Evolutionary conservation across 345 rosid species (phyloP), one percentile per base, ranked within the genome.

Genomic region (Aquilaria sinensis): DNA sequence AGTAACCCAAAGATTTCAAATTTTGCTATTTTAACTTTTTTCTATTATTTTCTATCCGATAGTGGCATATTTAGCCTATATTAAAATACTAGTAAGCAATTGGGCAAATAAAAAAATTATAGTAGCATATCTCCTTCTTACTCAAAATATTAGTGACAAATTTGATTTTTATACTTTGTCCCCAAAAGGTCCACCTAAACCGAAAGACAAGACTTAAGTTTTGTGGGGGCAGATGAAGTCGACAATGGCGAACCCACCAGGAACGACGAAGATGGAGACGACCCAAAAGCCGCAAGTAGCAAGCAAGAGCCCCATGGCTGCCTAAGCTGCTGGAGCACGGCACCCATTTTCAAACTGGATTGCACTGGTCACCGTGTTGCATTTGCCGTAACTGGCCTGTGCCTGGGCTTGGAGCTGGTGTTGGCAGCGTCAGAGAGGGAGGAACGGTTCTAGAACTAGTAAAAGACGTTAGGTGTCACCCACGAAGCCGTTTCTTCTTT

Each of bases 401-500:
- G 87, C 47, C 70, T 80, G 1, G 43, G 92, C 99, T 67, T 86
- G 95, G 70, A 94, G 69, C 83, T 90, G 95, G 16, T 97, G 80
- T 74, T 88, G 97, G 34, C 97, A 86, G 74, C 97, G 83, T 59
- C 99, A 97, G 97, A 88, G 77, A 97, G 83, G 31, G 99, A 90
- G 29, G 97, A 78, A 50, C 99, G 61, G 77, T 94, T 94, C 75
- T 94, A 97, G 80, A 94, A 94, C 99, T 97, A 94, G 78, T 94
- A 94, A 79, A 94, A 94, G 78, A 94, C 99, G 75, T 94, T 94
- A 23, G 51, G 99, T 95, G 50, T 94, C 99, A 2, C 95, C 97
- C 53, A 94, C 97, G 3, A 88, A 62, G 5, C 99, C 5, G 99
- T 94, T 72, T 94, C 99, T 31, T 88, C 92, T 75, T 94, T 94